phyloP scores from a whole-genome alignment of 495 filamentous ascomycete species.

The Corynascus novoguineensis region DNA sequence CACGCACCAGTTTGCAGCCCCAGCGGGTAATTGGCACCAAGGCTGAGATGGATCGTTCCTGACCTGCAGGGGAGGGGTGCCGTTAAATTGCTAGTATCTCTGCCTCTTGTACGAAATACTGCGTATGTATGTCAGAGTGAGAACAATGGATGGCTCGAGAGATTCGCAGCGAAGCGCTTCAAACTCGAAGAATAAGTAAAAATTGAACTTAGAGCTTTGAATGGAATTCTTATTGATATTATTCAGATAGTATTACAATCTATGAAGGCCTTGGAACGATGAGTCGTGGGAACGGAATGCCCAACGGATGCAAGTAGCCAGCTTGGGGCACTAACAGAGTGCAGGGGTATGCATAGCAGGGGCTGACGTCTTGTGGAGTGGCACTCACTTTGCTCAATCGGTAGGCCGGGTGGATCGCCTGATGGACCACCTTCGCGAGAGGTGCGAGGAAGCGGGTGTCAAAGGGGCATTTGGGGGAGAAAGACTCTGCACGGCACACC shows the following conservation, averaged over 20 bases:
- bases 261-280: too few species aligned
- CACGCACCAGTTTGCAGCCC: constrained; percentile 28
- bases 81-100: constrained; percentile 12
- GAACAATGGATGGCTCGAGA: background rate
- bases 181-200: too few species aligned
- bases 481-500: constrained; percentile 33
- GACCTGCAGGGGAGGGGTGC: constrained; percentile 17
- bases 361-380: constrained; percentile 27
- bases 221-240: too few species aligned
- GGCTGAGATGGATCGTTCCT: constrained; percentile 23
- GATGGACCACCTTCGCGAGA: constrained; percentile 38
- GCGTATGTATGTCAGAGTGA: too few species aligned
- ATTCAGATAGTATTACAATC: too few species aligned
- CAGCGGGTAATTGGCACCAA: constrained; percentile 27
- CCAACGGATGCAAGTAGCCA: background rate
- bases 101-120: background rate
- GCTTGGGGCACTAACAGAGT: background rate
- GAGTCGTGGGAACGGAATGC: too few species aligned
- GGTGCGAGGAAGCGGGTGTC: constrained; percentile 33
- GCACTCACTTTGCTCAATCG: constrained; percentile 30
- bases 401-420: constrained; percentile 23
- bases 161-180: too few species aligned
- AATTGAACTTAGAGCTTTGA: too few species aligned
- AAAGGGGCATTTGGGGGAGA: constrained; percentile 32
- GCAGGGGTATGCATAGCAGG: constrained; percentile 22